A percentile compares a stretch with the other conserved stretches of the same genome.
These are phyloP conservation scores for Solanum aculeatissimum DNA, from an alignment of 305 asterid species.

Conservation along the genomic window DNA sequence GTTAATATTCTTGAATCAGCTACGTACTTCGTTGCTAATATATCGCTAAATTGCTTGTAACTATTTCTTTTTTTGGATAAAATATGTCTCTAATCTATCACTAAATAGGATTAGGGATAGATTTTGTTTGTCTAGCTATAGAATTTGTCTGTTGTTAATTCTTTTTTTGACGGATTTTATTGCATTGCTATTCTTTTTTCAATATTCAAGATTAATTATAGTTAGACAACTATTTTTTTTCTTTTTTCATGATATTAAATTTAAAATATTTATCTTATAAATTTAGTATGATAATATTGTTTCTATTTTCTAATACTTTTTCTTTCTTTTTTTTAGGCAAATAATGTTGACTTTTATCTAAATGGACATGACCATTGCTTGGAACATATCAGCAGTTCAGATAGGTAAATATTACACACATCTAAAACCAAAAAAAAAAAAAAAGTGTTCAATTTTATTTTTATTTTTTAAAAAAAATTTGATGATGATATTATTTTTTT, in stretches of 20 bases:
- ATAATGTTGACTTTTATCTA: conserved; percentile 49
- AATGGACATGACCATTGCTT: conserved; percentile 81
- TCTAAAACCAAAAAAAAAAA: not conserved
- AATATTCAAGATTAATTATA: not conserved
- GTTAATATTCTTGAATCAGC: too few relatives aligned
- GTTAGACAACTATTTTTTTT: not conserved
- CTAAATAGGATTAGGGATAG: not conserved
- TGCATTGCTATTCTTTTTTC: not conserved
- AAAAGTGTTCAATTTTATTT: not conserved
- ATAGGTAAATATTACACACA: conserved; percentile 26
- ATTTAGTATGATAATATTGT: not conserved
- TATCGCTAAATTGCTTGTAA: not conserved
- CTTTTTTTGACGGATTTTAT: not conserved
- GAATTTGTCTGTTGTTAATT: not conserved
- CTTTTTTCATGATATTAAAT: not conserved
- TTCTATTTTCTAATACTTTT: not conserved
- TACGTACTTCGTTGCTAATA: not conserved
- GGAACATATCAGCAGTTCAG: conserved; percentile 45
- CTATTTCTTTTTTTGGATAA: not conserved
- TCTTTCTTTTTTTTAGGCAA: conserved; percentile 28
- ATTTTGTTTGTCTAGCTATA: not conserved
- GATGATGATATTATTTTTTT: not conserved
- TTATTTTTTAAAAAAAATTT: not conserved
- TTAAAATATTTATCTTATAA: not conserved
- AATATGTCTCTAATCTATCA: not conserved